A percentile compares a stretch with the other conserved stretches of the same genome.
Evolutionary conservation across 768 basidiomycete genomes (phyloP).

Genomic region (Thelephora aurantiotincta): DNA sequence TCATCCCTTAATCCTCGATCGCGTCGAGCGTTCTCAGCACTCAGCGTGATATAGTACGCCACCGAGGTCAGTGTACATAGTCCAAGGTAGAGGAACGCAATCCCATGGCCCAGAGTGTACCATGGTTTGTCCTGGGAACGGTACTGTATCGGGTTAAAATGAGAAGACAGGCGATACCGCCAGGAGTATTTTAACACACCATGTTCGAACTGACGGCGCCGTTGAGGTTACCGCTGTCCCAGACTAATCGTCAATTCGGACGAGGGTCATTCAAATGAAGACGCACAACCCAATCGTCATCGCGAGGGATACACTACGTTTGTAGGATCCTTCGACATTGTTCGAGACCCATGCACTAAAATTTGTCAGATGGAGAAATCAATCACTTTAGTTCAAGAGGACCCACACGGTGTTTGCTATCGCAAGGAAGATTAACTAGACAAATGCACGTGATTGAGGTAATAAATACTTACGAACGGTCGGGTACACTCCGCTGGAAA

Average conservation of each 20-base stretch:
- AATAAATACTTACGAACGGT: slow-evolving; percentile 38
- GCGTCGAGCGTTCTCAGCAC: slow-evolving; percentile 43
- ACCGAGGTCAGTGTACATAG: slow-evolving; percentile 45
- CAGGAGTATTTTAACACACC: slow-evolving; percentile 22
- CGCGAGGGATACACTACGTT: slow-evolving; percentile 55
- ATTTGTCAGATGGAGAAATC: background rate
- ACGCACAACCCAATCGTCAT: slow-evolving; percentile 55
- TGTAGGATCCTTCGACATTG: slow-evolving; percentile 65
- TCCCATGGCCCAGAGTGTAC: slow-evolving; percentile 56
- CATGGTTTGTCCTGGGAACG: slow-evolving; percentile 49
- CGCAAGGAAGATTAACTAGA: background rate
- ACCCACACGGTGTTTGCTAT: slow-evolving; percentile 48
- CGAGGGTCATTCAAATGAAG: background rate
- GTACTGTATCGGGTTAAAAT: slow-evolving; percentile 28
- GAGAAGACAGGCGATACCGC: slow-evolving; percentile 1
- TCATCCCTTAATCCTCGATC: slow-evolving; percentile 61
- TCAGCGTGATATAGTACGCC: slow-evolving; percentile 32
- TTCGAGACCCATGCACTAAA: slow-evolving; percentile 44
- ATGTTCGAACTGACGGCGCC: slow-evolving; percentile 67
- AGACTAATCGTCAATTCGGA: background rate
- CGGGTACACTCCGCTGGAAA: slow-evolving; percentile 55
- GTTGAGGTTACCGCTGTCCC: slow-evolving; percentile 50
- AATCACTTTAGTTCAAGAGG: background rate
- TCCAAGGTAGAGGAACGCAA: slow-evolving; percentile 55
- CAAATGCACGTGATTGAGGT: background rate